Evolutionary conservation across 1,139 yeast genomes (phyloP).

Genomic region (Kluyveromyces sp.): DNA sequence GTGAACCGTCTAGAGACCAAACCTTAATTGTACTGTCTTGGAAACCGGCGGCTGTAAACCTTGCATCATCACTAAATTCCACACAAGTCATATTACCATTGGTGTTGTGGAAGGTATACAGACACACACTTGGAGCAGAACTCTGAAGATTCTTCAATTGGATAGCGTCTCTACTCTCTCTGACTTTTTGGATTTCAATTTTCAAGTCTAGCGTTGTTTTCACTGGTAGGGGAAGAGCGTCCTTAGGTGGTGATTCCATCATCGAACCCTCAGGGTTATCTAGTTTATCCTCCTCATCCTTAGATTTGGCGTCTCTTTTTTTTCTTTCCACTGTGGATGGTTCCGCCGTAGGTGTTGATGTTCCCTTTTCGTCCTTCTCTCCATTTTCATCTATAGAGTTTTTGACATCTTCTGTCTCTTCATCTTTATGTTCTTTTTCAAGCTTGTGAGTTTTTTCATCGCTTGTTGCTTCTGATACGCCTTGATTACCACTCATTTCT

Average conservation of each 20-base stretch:
- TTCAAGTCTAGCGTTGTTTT: slow-evolving; percentile 74
- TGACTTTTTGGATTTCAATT: slow-evolving; percentile 67
- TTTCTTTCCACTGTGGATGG: slow-evolving; percentile 10
- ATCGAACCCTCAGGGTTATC: slow-evolving; percentile 11
- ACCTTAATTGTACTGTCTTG: slow-evolving; percentile 83
- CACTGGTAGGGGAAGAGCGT: slow-evolving; percentile 74
- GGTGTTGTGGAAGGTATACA: slow-evolving; percentile 97
- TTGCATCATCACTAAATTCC: slow-evolving; percentile 80
- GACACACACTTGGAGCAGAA: slow-evolving; percentile 87
- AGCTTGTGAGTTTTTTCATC: slow-evolving; percentile 4
- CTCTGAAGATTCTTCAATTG: slow-evolving; percentile 62
- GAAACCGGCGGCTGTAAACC: slow-evolving; percentile 88
- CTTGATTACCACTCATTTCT: slow-evolving; percentile 24
- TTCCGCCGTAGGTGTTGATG: slow-evolving; percentile 14
- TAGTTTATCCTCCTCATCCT: slow-evolving; percentile 4
- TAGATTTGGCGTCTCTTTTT: slow-evolving; percentile 29
- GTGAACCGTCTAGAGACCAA: slow-evolving; percentile 90
- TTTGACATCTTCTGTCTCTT: slow-evolving; percentile 4
- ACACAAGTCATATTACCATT: slow-evolving; percentile 78
- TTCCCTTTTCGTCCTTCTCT: slow-evolving; percentile 11
- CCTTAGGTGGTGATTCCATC: slow-evolving; percentile 65
- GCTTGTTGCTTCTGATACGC: slow-evolving; percentile 5
- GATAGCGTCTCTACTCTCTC: slow-evolving; percentile 73
- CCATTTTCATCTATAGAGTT: slow-evolving; percentile 3
- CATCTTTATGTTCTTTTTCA: slow-evolving; percentile 6